A percentile compares a stretch with the other conserved stretches of the same genome.
These are phyloP conservation scores for Chamaecyparis obtusa DNA, from an alignment of 75 land plant genomes.

Conservation along the genomic window DNA sequence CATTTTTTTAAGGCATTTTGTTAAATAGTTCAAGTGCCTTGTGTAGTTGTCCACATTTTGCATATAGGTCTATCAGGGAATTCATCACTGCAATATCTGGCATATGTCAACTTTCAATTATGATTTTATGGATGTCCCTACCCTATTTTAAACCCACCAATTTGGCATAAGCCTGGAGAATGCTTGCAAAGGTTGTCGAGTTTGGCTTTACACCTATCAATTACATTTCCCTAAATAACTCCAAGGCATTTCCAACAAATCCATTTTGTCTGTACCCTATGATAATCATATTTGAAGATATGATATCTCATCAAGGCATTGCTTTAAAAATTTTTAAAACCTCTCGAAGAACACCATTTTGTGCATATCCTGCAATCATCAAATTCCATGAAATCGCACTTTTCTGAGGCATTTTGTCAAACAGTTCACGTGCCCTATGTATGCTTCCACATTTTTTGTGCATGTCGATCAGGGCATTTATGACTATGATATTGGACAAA, in stretches of 20 bases:
- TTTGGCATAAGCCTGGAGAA: constrained; percentile 40
- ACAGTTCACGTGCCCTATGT: constrained; percentile 29
- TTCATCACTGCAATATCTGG: constrained; percentile 44
- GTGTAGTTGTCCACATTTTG: constrained; percentile 39
- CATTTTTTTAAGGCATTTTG: constrained; percentile 18
- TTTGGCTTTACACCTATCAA: constrained; percentile 27
- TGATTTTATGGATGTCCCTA: constrained; percentile 40
- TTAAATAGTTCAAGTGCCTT: constrained; percentile 50
- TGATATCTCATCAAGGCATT: constrained; percentile 22
- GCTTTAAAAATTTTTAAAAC: constrained; percentile 32
- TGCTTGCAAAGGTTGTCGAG: constrained; percentile 31
- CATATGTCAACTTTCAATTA: constrained; percentile 23
- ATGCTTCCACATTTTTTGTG: too few relatives aligned
- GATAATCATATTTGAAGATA: constrained; percentile 54
- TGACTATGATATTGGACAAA: too few relatives aligned
- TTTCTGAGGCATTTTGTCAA: constrained; percentile 34
- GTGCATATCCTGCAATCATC: constrained; percentile 53
- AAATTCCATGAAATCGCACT: constrained; percentile 55
- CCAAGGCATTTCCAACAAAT: constrained; percentile 33
- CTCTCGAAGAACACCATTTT: constrained; percentile 37
- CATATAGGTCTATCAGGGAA: constrained; percentile 57
- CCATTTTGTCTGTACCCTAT: constrained; percentile 28
- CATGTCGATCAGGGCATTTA: too few relatives aligned
- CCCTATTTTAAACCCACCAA: constrained; percentile 18
- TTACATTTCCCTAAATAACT: constrained; percentile 32